Conservation (phyloP, 2,329 filamentous ascomycete species). For the Zymoseptoria brevis region DNA sequence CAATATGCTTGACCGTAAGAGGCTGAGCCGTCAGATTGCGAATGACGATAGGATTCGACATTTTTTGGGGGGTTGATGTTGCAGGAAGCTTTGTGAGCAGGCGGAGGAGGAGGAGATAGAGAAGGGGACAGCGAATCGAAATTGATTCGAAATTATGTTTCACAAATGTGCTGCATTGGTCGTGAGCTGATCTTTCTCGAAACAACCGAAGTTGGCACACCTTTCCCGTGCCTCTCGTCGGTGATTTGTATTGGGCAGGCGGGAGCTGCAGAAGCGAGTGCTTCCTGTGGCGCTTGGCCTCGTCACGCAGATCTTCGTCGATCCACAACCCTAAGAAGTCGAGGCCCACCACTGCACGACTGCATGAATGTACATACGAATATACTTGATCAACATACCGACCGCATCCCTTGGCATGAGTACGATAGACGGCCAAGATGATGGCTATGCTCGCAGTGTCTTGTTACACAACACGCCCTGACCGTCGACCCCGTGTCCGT, state of each 20-base stretch:
- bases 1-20: conserved; percentile 64
- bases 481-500: not conserved
- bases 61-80: conserved; percentile 6
- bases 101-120: not conserved
- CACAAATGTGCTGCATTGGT: not conserved
- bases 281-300: not conserved
- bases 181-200: not conserved
- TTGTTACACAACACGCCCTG: not conserved
- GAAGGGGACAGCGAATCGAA: not conserved
- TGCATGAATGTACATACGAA: no score
- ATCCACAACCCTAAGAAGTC: not conserved
- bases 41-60: conserved; percentile 51
- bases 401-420: not conserved
- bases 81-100: not conserved
- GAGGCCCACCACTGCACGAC: not conserved
- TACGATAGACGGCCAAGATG: not conserved
- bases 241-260: not conserved
- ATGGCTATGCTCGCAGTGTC: not conserved
- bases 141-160: not conserved
- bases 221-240: not conserved
- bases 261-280: not conserved
- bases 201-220: not conserved
- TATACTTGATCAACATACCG: not conserved
- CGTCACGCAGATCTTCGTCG: not conserved
- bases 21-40: conserved; percentile 72